Percentiles rank a stretch among this genome's conserved stretches.
Conservation (phyloP, 164 flowering plant genomes). For the Euptelea pleiosperma region DNA sequence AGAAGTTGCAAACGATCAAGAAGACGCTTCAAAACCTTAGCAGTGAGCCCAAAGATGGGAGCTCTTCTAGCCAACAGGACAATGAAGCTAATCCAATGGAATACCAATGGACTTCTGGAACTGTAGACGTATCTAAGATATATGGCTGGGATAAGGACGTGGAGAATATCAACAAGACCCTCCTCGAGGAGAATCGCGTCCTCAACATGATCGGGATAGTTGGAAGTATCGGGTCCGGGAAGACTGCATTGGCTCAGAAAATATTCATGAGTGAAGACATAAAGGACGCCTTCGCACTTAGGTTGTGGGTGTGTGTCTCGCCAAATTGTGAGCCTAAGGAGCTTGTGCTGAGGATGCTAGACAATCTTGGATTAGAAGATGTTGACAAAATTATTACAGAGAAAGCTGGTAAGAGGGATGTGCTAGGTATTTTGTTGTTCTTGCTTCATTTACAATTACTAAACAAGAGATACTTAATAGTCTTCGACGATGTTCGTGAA, state of each 20-base stretch:
- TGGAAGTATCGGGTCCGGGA: conserved; percentile 12
- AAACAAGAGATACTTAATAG: conserved; percentile 16
- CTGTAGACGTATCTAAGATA: conserved; percentile 1
- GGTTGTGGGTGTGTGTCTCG: conserved; percentile 17
- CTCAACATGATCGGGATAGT: conserved; percentile 10
- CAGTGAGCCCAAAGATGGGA: not conserved
- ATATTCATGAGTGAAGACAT: conserved; percentile 6
- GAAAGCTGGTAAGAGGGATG: not conserved
- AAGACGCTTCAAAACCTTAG: not conserved
- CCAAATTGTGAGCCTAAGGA: not conserved
- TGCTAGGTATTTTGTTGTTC: conserved; percentile 8
- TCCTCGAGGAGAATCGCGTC: not conserved
- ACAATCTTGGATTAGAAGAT: conserved; percentile 5
- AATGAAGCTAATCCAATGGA: too few species aligned
- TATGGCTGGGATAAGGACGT: conserved; percentile 2
- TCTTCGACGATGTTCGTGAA: conserved; percentile 3
- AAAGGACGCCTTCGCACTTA: conserved; percentile 4
- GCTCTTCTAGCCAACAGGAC: not conserved
- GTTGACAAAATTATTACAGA: not conserved
- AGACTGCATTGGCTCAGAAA: conserved; percentile 13
- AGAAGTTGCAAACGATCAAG: not conserved
- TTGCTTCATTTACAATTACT: conserved; percentile 10
- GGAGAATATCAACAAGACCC: not conserved
- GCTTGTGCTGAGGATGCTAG: conserved; percentile 10
- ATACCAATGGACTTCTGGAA: not conserved